These are phyloP conservation scores for Panus rudis DNA, from an alignment of 768 basidiomycete genomes.

Conservation along the genomic window DNA sequence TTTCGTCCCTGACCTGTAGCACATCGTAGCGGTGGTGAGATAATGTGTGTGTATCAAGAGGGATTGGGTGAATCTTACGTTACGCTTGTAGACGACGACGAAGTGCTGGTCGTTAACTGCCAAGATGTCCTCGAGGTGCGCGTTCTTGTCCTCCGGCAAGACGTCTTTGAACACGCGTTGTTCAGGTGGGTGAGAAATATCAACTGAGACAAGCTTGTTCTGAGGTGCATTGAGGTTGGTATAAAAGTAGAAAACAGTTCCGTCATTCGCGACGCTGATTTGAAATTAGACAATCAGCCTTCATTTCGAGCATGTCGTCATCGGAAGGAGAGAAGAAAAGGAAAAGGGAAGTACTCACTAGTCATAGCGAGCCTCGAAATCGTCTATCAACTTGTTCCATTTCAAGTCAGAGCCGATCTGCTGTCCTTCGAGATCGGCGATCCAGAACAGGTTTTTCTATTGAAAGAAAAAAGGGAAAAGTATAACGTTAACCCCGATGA, in stretches of 20 bases:
- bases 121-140: conserved; percentile 45
- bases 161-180: conserved; percentile 45
- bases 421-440: conserved; percentile 55
- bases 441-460: conserved; percentile 74
- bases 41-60: not conserved
- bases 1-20: conserved; percentile 66
- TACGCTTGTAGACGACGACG: conserved; percentile 59
- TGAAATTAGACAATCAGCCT: not conserved
- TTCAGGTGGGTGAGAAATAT: conserved; percentile 39
- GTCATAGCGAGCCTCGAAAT: conserved; percentile 61
- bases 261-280: conserved; percentile 57
- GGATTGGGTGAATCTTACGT: conserved; percentile 37
- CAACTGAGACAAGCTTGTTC: conserved; percentile 59
- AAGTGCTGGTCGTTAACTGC: conserved; percentile 51
- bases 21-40: not conserved
- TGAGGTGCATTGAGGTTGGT: conserved; percentile 64
- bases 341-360: conserved; percentile 37
- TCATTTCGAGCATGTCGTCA: not conserved
- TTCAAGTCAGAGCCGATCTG: conserved; percentile 57
- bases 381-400: conserved; percentile 66
- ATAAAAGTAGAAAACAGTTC: conserved; percentile 50
- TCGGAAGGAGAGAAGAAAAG: not conserved
- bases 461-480: not conserved
- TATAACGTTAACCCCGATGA: not conserved
- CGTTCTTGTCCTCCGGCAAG: conserved; percentile 62